Evolutionary conservation across 176 grass and related monocot species (phyloP).

Genomic region (Paspalum notatum): DNA sequence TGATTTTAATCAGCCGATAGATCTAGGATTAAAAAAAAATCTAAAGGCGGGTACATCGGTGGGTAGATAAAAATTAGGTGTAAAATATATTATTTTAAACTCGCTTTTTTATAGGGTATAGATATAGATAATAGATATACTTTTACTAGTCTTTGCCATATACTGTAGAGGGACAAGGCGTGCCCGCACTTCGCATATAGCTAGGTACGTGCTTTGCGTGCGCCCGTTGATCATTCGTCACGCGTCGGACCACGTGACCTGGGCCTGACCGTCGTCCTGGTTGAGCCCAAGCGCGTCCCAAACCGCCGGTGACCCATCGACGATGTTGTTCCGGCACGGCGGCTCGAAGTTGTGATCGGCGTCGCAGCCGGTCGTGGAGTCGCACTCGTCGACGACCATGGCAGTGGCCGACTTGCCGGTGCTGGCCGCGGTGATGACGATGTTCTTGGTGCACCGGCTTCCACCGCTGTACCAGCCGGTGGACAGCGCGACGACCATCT

Average conservation of each 20-base stretch:
- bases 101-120: too few relatives aligned
- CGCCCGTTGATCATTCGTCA: background rate
- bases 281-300: constrained; percentile 46
- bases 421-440: background rate
- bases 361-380: constrained; percentile 39
- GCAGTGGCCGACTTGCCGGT: constrained; percentile 9
- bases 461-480: background rate
- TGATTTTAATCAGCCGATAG: too few relatives aligned
- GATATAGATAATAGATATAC: too few relatives aligned
- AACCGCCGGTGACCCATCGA: constrained; percentile 38
- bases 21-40: too few relatives aligned
- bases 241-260: constrained; percentile 47
- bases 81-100: too few relatives aligned
- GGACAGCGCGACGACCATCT: background rate
- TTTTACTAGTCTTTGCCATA: too few relatives aligned
- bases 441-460: background rate
- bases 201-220: too few relatives aligned
- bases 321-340: constrained; percentile 42
- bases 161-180: too few relatives aligned
- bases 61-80: too few relatives aligned
- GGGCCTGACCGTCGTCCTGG: background rate
- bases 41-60: too few relatives aligned
- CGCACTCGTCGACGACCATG: constrained; percentile 52
- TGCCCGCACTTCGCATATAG: too few relatives aligned
- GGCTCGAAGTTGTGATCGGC: constrained; percentile 45